A percentile compares a stretch with the other conserved stretches of the same genome.
Evolutionary conservation across 768 basidiomycete genomes (phyloP).

Genomic region (Pleurotus cornucopiae): DNA sequence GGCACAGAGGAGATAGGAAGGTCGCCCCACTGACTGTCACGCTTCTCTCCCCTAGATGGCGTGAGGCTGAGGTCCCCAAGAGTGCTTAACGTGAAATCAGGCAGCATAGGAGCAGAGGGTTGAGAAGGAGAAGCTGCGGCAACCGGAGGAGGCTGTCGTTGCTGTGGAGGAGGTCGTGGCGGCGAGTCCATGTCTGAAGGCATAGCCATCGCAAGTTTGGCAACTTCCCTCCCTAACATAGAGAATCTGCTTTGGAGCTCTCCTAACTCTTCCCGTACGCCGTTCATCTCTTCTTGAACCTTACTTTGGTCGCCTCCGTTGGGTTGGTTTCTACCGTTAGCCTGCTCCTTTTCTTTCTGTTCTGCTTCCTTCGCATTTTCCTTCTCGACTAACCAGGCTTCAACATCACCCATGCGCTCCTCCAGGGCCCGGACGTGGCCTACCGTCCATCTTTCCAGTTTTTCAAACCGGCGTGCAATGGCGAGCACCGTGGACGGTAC

Average conservation of each 20-base stretch:
- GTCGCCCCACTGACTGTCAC: slow-evolving; percentile 5
- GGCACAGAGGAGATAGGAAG: slow-evolving; percentile 42
- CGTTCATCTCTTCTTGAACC: slow-evolving; percentile 39
- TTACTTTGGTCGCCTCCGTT: slow-evolving; percentile 11
- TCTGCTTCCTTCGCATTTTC: slow-evolving; percentile 61
- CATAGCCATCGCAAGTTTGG: slow-evolving; percentile 54
- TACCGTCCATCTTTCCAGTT: slow-evolving; percentile 87
- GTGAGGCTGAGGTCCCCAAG: slow-evolving; percentile 6
- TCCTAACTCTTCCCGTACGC: slow-evolving; percentile 62
- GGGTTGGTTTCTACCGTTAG: slow-evolving; percentile 8
- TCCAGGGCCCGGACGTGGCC: slow-evolving; percentile 87
- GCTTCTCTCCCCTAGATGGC: slow-evolving; percentile 1
- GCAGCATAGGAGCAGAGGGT: slow-evolving; percentile 1
- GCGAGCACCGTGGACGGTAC: slow-evolving; percentile 68
- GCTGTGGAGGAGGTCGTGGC: slow-evolving; percentile 13
- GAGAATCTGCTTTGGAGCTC: slow-evolving; percentile 75
- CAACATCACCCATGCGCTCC: slow-evolving; percentile 89
- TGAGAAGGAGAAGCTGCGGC: slow-evolving; percentile 21
- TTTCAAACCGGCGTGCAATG: slow-evolving; percentile 80
- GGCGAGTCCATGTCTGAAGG: slow-evolving; percentile 27
- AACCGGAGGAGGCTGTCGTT: slow-evolving; percentile 22
- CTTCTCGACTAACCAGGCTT: slow-evolving; percentile 83
- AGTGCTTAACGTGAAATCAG: background rate
- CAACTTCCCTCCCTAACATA: slow-evolving; percentile 78
- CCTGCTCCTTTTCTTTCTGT: slow-evolving; percentile 13